Evolutionary conservation across 2,329 filamentous ascomycete genomes (phyloP).

Genomic region (Piedraia hortae): DNA sequence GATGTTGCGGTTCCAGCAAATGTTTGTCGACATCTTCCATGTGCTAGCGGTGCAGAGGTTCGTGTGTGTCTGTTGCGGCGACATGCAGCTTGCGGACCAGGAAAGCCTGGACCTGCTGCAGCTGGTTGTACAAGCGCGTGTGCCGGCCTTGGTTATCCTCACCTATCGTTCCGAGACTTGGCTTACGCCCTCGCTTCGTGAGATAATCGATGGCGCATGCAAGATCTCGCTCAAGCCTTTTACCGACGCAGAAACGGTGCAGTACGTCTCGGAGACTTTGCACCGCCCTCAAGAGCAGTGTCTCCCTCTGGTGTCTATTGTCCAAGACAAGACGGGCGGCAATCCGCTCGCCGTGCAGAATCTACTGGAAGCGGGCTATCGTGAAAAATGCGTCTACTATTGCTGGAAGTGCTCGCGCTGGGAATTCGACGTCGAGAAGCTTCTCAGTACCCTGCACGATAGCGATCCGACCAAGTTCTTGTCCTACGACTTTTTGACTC

Average conservation of each 20-base stretch:
- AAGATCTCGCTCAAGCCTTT: constrained; percentile 47
- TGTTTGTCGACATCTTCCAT: constrained; percentile 60
- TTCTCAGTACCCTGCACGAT: constrained; percentile 63
- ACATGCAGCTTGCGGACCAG: constrained; percentile 69
- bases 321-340: constrained; percentile 67
- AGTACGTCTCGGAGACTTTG: constrained; percentile 61
- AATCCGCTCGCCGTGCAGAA: constrained; percentile 82
- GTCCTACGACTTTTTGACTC: constrained; percentile 57
- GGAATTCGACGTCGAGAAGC: constrained; percentile 60
- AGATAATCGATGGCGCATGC: constrained; percentile 23
- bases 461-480: constrained; percentile 55
- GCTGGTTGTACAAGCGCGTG: constrained; percentile 48
- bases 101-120: constrained; percentile 65
- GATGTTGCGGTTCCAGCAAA: constrained; percentile 54
- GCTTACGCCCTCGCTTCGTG: constrained; percentile 13
- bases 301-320: constrained; percentile 49
- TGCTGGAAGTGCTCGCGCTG: constrained; percentile 60
- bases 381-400: constrained; percentile 73
- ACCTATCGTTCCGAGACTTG: constrained; percentile 25
- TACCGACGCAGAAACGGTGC: constrained; percentile 48
- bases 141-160: constrained; percentile 59
- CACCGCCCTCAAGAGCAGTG: constrained; percentile 45
- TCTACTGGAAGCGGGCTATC: constrained; percentile 66
- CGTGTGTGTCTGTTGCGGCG: constrained; percentile 69
- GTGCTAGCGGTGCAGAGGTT: constrained; percentile 62